Evolutionary conservation across 2,329 filamentous ascomycete genomes (phyloP).

Genomic region (Penicillium sp.): DNA sequence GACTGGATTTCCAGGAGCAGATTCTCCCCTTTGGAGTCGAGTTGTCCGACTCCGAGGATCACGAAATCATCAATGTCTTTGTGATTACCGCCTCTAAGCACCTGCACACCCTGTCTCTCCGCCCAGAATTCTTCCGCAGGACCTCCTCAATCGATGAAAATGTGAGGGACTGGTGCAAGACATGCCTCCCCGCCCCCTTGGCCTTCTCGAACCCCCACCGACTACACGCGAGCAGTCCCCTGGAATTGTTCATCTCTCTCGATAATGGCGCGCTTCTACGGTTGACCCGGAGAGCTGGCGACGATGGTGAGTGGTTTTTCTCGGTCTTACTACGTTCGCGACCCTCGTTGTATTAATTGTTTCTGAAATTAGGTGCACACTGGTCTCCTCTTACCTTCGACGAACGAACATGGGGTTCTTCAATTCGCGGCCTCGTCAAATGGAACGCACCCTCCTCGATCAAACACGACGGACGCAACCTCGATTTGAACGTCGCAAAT

Average conservation of each 20-base stretch:
- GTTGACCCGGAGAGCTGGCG: slow-evolving; percentile 60
- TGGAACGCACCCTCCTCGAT: slow-evolving; percentile 46
- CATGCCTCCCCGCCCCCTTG: slow-evolving; percentile 69
- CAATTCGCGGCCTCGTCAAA: slow-evolving; percentile 47
- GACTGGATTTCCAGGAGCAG: slow-evolving; percentile 70
- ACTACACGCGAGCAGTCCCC: slow-evolving; percentile 68
- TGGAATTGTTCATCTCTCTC: slow-evolving; percentile 72
- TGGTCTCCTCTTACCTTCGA: slow-evolving; percentile 50
- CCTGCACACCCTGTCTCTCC: slow-evolving; percentile 79
- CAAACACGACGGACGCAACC: slow-evolving; percentile 40
- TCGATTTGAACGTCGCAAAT: slow-evolving; percentile 46
- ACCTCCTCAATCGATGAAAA: slow-evolving; percentile 68
- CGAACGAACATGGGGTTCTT: slow-evolving; percentile 50
- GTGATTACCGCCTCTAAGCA: slow-evolving; percentile 75
- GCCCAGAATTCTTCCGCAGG: slow-evolving; percentile 76
- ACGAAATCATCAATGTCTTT: slow-evolving; percentile 75
- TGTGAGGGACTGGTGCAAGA: slow-evolving; percentile 73
- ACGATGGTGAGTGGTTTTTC: slow-evolving; percentile 44
- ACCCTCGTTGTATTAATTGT: slow-evolving; percentile 15
- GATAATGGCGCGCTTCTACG: slow-evolving; percentile 56
- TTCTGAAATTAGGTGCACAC: slow-evolving; percentile 33
- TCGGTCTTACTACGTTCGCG: background rate
- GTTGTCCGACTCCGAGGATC: slow-evolving; percentile 74
- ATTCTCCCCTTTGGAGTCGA: slow-evolving; percentile 77
- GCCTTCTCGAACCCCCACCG: slow-evolving; percentile 77